Evolutionary conservation across 192 early-diverging fungal species (phyloP), one percentile per base, ranked within the genome.

Genomic region (Dissophora ornata): DNA sequence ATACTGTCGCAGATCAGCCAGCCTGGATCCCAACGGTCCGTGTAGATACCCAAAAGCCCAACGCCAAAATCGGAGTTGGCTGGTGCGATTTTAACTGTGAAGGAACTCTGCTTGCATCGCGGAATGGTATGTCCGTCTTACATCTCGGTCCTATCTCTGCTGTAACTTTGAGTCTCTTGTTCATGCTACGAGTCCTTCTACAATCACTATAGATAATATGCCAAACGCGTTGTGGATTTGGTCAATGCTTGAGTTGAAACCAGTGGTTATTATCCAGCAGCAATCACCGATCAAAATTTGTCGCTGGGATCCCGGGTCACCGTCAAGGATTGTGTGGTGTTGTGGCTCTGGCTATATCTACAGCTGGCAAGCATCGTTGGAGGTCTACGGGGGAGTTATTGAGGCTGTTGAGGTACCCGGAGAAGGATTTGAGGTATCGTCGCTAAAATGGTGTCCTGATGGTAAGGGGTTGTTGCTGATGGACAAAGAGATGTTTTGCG

Each of bases 191-290:
- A 10, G 11, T 7, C 13, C 22, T 45, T 10, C 50, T 34, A 40
- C 16, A 30, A 51, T 2, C 22, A 34, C 26, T 28, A 16, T 16
- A 94, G 93, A 95, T 52, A 90, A 87, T 55, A 92, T 91, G 85
- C 91, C 93, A 2, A 90, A 74, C 36, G 69, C 75, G 12, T 77
- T 93, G 2, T 95, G 93, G 91, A 86, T 94, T 30, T 95, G 93
- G 93, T 84, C 90, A 41, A 60, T 91, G 22, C 38, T 62, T 5
- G 60, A 69, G 0, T 41, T 90, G 16, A 66, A 67, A 4, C 79
- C 83, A 29, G 45, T 83, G 2, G 84, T 82, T 8, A 74, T 93
- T 19, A 81, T 95, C 11, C 77, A 82, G 34, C 91, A 94, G 63
- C 51, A 79, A 25, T 62, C 68, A 12, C 80, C 92, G 2, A 84